Evolutionary conservation across 768 basidiomycete species (phyloP).

Genomic region (Crepidotus variabilis): DNA sequence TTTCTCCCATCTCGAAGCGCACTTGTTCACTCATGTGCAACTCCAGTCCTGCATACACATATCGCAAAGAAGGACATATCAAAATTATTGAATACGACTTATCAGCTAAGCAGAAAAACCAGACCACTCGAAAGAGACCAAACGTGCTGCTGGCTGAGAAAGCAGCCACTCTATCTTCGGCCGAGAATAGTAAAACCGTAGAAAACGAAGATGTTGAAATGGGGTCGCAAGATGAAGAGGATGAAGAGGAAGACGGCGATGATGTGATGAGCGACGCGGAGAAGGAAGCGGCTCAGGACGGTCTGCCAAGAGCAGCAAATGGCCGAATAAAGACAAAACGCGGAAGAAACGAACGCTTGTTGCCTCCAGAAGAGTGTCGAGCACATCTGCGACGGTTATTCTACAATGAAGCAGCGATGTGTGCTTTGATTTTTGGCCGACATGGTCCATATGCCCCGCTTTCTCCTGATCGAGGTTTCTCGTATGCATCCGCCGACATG

Average conservation of each 20-base stretch:
- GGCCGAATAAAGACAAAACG: constrained; percentile 73
- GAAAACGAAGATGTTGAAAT: constrained; percentile 41
- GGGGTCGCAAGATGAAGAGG: constrained; percentile 49
- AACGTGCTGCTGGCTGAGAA: constrained; percentile 67
- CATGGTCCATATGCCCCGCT: constrained; percentile 81
- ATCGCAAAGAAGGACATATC: constrained; percentile 90
- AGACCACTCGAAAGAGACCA: constrained; percentile 59
- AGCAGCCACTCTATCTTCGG: constrained; percentile 20
- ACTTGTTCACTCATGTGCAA: neutral
- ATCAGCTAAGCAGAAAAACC: constrained; percentile 69
- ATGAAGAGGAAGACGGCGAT: constrained; percentile 43
- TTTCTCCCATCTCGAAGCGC: neutral
- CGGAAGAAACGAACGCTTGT: constrained; percentile 86
- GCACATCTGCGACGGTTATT: constrained; percentile 91
- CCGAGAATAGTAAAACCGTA: constrained; percentile 17
- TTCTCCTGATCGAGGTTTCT: constrained; percentile 51
- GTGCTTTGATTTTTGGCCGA: constrained; percentile 85
- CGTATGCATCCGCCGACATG: constrained; percentile 83
- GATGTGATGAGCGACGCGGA: constrained; percentile 23
- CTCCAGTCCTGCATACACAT: constrained; percentile 72
- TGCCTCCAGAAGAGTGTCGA: constrained; percentile 90
- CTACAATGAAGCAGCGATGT: constrained; percentile 75
- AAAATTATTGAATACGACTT: constrained; percentile 96
- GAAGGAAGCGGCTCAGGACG: constrained; percentile 18
- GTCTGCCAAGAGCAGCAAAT: constrained; percentile 70